Conservation (phyloP, 2,329 filamentous ascomycete species). For the Penicillium hordei region DNA sequence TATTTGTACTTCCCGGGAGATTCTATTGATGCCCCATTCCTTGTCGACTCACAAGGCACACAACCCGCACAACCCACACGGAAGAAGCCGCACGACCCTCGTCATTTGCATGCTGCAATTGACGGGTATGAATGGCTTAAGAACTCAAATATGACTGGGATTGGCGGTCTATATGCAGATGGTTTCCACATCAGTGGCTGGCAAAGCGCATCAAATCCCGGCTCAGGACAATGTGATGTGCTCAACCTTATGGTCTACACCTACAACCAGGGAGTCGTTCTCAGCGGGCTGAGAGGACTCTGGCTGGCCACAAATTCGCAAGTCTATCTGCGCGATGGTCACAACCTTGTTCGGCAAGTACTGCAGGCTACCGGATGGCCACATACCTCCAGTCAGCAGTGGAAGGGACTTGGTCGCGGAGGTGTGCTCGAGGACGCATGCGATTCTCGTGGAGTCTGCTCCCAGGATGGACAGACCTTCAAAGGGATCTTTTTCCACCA, state of each 20-base stretch:
- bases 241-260: conserved; percentile 90
- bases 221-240: conserved; percentile 72
- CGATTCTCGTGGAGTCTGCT: conserved; percentile 71
- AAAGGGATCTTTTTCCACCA: conserved; percentile 96
- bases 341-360: conserved; percentile 71
- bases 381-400: conserved; percentile 48
- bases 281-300: conserved; percentile 76
- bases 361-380: conserved; percentile 77
- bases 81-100: conserved; percentile 54
- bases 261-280: conserved; percentile 90
- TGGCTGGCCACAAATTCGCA: conserved; percentile 75
- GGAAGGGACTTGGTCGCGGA: conserved; percentile 73
- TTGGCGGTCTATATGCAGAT: conserved; percentile 73
- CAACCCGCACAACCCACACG: conserved; percentile 31
- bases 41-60: conserved; percentile 27
- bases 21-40: conserved; percentile 68
- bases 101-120: conserved; percentile 71
- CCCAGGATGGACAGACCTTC: conserved; percentile 84
- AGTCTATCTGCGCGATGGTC: conserved; percentile 74
- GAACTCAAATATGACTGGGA: conserved; percentile 76
- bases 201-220: conserved; percentile 55
- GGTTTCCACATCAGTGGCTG: conserved; percentile 81
- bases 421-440: conserved; percentile 84
- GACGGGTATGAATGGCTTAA: conserved; percentile 80
- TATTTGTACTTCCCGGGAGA: conserved; percentile 87